These are phyloP conservation scores for Mycena kentingensis DNA, from an alignment of 768 basidiomycete species.

Conservation along the genomic window DNA sequence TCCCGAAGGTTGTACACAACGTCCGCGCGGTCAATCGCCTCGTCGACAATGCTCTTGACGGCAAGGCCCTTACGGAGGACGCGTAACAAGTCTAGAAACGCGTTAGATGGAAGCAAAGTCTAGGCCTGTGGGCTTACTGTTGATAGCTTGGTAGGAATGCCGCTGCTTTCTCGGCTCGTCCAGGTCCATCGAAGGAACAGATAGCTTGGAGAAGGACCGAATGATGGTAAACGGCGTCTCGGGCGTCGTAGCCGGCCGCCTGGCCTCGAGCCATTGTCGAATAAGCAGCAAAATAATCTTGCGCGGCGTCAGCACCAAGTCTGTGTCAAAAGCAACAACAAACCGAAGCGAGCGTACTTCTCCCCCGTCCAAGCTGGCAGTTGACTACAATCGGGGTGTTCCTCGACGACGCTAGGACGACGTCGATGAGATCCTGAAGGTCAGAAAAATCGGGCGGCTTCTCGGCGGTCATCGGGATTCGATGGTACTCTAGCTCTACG, in stretches of 20 bases:
- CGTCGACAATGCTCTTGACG: slow-evolving; percentile 86
- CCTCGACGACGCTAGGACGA: slow-evolving; percentile 69
- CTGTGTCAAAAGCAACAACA: slow-evolving; percentile 24
- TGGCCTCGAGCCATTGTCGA: slow-evolving; percentile 72
- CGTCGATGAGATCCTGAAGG: slow-evolving; percentile 74
- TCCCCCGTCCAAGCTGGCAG: slow-evolving; percentile 90
- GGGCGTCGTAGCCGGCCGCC: slow-evolving; percentile 39
- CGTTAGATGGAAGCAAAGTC: too few relatives aligned
- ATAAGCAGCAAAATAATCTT: slow-evolving; percentile 83
- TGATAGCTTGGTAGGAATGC: slow-evolving; percentile 84
- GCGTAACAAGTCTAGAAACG: slow-evolving; percentile 80
- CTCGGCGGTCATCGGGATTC: slow-evolving; percentile 94
- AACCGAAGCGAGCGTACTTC: slow-evolving; percentile 90
- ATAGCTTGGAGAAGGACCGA: slow-evolving; percentile 49
- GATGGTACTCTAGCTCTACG: slow-evolving; percentile 73
- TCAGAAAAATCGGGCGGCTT: slow-evolving; percentile 75
- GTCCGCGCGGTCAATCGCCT: slow-evolving; percentile 84
- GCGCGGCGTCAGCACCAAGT: neutral
- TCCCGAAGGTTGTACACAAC: slow-evolving; percentile 85
- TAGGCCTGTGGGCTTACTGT: slow-evolving; percentile 60
- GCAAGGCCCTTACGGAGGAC: slow-evolving; percentile 84
- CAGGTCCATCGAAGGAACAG: slow-evolving; percentile 39
- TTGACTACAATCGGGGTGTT: slow-evolving; percentile 88
- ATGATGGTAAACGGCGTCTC: slow-evolving; percentile 34
- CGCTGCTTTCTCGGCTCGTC: slow-evolving; percentile 36